Percentiles rank a stretch among this genome's conserved stretches.
Evolutionary conservation across 495 filamentous ascomycete species (phyloP).

Genomic region (Aspergillus sparsus): DNA sequence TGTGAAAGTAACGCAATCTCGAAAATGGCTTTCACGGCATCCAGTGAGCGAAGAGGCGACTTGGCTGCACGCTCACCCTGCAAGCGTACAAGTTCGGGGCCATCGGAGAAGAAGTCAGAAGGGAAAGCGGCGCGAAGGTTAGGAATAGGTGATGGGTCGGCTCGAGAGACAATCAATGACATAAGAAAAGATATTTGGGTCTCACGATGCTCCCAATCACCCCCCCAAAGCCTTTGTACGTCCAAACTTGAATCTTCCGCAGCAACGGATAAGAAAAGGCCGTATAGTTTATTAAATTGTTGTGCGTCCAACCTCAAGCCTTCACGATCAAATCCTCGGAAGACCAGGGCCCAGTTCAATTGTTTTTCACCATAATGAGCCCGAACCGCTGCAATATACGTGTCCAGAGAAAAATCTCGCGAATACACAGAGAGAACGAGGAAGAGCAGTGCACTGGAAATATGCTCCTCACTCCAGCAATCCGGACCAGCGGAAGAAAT

Average conservation of each 20-base stretch:
- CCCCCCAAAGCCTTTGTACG: constrained; percentile 87
- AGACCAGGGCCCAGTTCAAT: constrained; percentile 80
- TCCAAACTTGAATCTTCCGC: constrained; percentile 62
- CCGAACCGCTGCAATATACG: constrained; percentile 66
- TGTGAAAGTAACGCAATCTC: constrained; percentile 69
- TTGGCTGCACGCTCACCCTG: constrained; percentile 73
- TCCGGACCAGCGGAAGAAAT: constrained; percentile 66
- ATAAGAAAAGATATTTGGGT: constrained; percentile 89
- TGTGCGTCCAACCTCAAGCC: constrained; percentile 69
- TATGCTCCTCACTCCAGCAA: constrained; percentile 75
- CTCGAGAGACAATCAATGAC: constrained; percentile 73
- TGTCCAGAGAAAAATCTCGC: constrained; percentile 67
- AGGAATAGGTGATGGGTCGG: constrained; percentile 81
- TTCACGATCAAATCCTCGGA: constrained; percentile 81
- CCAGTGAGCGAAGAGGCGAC: constrained; percentile 84
- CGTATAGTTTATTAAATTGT: constrained; percentile 80
- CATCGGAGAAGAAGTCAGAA: constrained; percentile 71
- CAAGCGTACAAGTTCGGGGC: constrained; percentile 66
- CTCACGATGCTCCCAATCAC: constrained; percentile 79
- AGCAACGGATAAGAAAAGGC: constrained; percentile 70
- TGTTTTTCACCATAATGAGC: constrained; percentile 56
- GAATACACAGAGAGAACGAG: constrained; percentile 70
- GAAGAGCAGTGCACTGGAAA: constrained; percentile 79
- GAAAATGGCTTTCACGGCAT: constrained; percentile 80
- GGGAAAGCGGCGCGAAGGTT: constrained; percentile 77